Evolutionary conservation across 2,329 filamentous ascomycete species (phyloP).

Genomic region (Aspergillus sp.): DNA sequence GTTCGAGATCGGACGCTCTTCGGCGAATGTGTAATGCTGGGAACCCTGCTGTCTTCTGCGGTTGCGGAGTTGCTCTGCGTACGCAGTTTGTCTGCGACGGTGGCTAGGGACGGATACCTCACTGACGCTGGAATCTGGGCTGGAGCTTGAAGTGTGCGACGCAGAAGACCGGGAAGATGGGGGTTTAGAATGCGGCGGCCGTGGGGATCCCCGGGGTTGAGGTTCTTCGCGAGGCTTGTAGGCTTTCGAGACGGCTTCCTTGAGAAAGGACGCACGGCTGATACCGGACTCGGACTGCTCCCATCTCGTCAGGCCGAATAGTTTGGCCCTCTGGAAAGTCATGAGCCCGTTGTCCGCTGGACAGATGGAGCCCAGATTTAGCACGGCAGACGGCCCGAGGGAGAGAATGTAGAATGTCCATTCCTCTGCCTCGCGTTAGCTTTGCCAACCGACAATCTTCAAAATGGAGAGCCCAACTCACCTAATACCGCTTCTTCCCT

Average conservation of each 20-base stretch:
- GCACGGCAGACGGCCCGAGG: slow-evolving; percentile 56
- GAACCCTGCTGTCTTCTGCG: slow-evolving; percentile 20
- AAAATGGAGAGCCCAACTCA: slow-evolving; percentile 28
- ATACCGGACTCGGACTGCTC: slow-evolving; percentile 45
- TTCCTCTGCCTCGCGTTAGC: slow-evolving; percentile 47
- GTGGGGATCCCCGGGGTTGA: slow-evolving; percentile 1
- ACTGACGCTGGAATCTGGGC: slow-evolving; percentile 5
- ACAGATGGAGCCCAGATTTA: slow-evolving; percentile 49
- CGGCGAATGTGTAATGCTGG: slow-evolving; percentile 18
- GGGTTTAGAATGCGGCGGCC: slow-evolving; percentile 11
- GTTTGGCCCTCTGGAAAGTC: slow-evolving; percentile 53
- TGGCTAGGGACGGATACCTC: slow-evolving; percentile 18
- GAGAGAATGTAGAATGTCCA: slow-evolving; percentile 62
- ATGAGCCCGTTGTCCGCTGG: slow-evolving; percentile 38
- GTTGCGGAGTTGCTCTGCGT: slow-evolving; percentile 33
- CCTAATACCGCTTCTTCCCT: slow-evolving; percentile 54
- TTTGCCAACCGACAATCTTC: slow-evolving; percentile 1
- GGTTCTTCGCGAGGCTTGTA: slow-evolving; percentile 49
- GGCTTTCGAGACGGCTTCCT: slow-evolving; percentile 59
- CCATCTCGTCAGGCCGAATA: slow-evolving; percentile 60
- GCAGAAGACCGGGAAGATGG: slow-evolving; percentile 8
- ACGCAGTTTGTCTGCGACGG: slow-evolving; percentile 31
- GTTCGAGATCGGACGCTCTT: slow-evolving; percentile 41
- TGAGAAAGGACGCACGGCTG: slow-evolving; percentile 58
- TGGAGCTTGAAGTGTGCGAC: slow-evolving; percentile 13